Evolutionary conservation across 2,329 filamentous ascomycete genomes (phyloP).

Genomic region (Colletotrichum magnum): DNA sequence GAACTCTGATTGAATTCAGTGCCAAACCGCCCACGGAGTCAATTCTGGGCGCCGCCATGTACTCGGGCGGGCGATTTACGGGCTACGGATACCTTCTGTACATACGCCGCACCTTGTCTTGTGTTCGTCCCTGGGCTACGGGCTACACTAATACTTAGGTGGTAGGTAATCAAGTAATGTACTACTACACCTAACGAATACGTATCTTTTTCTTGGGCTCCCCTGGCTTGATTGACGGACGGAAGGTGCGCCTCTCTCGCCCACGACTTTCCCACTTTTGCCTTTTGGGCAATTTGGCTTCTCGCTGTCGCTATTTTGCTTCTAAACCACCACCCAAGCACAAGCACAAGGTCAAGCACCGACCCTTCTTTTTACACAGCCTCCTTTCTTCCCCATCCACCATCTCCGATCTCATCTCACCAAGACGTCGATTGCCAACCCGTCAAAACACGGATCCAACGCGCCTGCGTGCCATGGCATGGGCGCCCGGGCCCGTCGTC

Average conservation of each 20-base stretch:
- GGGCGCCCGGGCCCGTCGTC: slow-evolving; percentile 3
- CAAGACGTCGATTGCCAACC: not conserved
- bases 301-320: slow-evolving; percentile 14
- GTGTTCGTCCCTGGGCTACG: too few relatives aligned
- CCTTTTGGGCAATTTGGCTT: slow-evolving; percentile 14
- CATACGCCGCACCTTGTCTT: too few relatives aligned
- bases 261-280: slow-evolving; percentile 13
- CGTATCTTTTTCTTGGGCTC: too few relatives aligned
- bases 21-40: slow-evolving; percentile 15
- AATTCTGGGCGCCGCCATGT: slow-evolving; percentile 26
- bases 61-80: not conserved
- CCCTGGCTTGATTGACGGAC: too few relatives aligned
- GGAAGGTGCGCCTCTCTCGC: too few relatives aligned
- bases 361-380: slow-evolving; percentile 2
- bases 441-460: slow-evolving; percentile 36
- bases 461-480: not conserved
- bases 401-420: slow-evolving; percentile 11
- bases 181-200: too few relatives aligned
- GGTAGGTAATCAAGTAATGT: too few relatives aligned
- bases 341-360: not conserved
- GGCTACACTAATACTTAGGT: too few relatives aligned
- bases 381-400: not conserved
- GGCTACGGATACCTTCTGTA: too few relatives aligned
- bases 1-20: slow-evolving; percentile 4
- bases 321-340: not conserved